A percentile compares a stretch with the other conserved stretches of the same genome.
Conservation (phyloP, 176 grass and related monocot species). For the Oryza meridionalis region DNA sequence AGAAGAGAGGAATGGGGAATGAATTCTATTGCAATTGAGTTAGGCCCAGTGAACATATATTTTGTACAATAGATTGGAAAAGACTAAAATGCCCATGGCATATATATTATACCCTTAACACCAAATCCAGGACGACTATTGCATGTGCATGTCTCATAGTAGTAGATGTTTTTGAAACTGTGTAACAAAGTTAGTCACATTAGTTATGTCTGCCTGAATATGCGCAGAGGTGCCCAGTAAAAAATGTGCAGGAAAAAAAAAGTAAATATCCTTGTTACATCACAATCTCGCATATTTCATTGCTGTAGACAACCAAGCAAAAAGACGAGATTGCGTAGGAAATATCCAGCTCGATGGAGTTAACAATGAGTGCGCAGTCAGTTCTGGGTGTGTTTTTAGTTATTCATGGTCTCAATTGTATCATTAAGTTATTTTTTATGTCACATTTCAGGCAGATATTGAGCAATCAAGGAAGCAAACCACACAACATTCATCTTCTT, state of each 20-base stretch:
- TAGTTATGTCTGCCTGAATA: slow-evolving; percentile 10
- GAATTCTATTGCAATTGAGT: no score
- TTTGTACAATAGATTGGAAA: no score
- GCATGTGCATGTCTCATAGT: neutral
- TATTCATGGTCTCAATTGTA: slow-evolving; percentile 29
- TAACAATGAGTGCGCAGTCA: neutral
- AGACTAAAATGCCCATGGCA: no score
- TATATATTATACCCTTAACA: no score
- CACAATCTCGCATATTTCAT: slow-evolving; percentile 27
- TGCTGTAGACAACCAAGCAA: neutral
- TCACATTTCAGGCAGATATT: slow-evolving; percentile 38
- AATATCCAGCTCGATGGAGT: slow-evolving; percentile 28
- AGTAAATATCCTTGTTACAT: slow-evolving; percentile 8
- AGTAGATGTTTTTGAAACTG: slow-evolving; percentile 2
- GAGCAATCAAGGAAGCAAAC: neutral
- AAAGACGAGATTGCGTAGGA: slow-evolving; percentile 12
- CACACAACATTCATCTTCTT: neutral
- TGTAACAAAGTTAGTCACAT: slow-evolving; percentile 8
- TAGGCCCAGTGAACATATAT: no score
- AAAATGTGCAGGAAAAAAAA: neutral
- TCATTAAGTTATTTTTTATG: slow-evolving; percentile 25
- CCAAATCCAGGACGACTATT: neutral
- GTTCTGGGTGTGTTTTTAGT: neutral
- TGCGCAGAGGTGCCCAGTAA: slow-evolving; percentile 17
- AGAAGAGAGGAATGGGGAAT: no score